phyloP scores from a whole-genome alignment of 2,329 filamentous ascomycete species.

The Cladophialophora yegresii region DNA sequence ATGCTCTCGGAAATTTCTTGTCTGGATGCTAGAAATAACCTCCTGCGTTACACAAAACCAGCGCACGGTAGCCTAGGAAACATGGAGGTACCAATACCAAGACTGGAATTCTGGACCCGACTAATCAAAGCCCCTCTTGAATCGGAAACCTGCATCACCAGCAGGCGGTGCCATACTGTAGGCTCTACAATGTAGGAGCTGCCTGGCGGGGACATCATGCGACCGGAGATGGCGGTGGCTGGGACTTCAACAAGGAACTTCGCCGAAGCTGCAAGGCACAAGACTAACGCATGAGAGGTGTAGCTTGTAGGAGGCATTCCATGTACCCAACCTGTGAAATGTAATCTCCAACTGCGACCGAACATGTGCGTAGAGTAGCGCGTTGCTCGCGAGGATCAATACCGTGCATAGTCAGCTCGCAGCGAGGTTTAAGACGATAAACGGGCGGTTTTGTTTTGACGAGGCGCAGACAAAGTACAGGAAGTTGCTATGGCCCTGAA shows the following conservation, averaged over 20 bases:
- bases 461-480: not conserved
- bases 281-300: not conserved
- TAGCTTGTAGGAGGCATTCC: not conserved
- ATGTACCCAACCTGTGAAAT: not conserved
- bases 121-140: constrained; percentile 5
- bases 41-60: constrained; percentile 13
- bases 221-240: constrained; percentile 7
- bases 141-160: constrained; percentile 13
- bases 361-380: not conserved
- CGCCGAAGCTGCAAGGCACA: not conserved
- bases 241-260: not conserved
- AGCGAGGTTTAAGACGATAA: not conserved
- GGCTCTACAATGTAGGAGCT: not conserved
- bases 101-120: constrained; percentile 13
- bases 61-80: not conserved
- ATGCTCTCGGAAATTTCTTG: constrained; percentile 21
- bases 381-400: not conserved
- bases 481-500: not conserved
- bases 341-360: not conserved
- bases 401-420: not conserved
- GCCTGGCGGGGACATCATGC: constrained; percentile 1
- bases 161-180: not conserved
- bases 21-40: constrained; percentile 22
- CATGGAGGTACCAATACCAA: constrained; percentile 22
- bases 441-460: too few relatives aligned